These are phyloP conservation scores for Penicillium sp. DNA, from an alignment of 2,329 filamentous ascomycete species.

Conservation along the genomic window DNA sequence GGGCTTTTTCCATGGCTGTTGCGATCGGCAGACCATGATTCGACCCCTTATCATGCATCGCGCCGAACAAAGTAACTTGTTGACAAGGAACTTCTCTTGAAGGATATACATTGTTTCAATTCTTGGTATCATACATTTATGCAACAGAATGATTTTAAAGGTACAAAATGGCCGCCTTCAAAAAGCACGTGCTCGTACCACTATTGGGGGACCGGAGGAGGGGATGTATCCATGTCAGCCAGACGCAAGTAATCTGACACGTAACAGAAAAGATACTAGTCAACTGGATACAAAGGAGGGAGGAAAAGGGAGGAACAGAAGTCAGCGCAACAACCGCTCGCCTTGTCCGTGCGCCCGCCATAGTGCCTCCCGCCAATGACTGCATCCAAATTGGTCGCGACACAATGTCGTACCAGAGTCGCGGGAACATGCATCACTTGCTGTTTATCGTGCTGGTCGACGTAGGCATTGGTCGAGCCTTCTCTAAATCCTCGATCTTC, in stretches of 20 bases:
- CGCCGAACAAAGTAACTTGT: not conserved
- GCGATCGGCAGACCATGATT: conserved; percentile 20
- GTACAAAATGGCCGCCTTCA: not conserved
- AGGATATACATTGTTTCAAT: not conserved
- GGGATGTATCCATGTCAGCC: not conserved
- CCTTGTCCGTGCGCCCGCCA: conserved; percentile 21
- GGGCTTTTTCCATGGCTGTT: conserved; percentile 8
- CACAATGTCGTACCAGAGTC: conserved; percentile 8
- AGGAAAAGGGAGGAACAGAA: not conserved
- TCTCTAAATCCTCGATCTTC: conserved; percentile 60
- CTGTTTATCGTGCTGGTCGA: not conserved
- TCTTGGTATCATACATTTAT: conserved; percentile 3
- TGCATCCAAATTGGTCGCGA: conserved; percentile 5
- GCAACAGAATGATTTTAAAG: not conserved
- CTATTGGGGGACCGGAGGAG: not conserved
- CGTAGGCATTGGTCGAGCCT: conserved; percentile 15
- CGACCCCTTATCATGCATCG: conserved; percentile 12
- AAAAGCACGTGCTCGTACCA: not conserved
- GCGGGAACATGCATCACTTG: conserved; percentile 9
- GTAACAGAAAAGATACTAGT: not conserved
- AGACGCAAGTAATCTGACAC: not conserved
- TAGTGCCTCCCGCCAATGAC: conserved; percentile 6
- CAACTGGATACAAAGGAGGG: not conserved
- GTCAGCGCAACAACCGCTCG: not conserved
- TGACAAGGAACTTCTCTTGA: not conserved